phyloP scores from a whole-genome alignment of 2,329 filamentous ascomycete genomes.

The Diaporthe ilicicola region DNA sequence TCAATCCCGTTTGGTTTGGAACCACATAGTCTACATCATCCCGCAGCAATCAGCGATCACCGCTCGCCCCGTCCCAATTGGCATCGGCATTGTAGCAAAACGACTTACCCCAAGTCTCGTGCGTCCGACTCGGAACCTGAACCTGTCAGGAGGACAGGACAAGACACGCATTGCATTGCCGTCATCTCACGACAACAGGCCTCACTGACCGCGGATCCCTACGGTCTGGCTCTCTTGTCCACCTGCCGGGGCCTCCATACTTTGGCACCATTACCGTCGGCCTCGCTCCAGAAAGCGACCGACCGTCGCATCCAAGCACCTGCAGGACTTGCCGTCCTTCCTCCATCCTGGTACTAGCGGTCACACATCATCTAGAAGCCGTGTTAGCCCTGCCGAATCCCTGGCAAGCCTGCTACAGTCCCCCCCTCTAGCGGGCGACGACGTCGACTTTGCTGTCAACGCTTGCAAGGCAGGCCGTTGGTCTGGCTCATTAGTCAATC shows the following conservation, averaged over 20 bases:
- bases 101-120: slow-evolving; percentile 18
- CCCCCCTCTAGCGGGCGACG: slow-evolving; percentile 16
- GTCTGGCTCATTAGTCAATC: slow-evolving; percentile 23
- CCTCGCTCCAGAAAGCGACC: slow-evolving; percentile 15
- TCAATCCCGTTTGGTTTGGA: neutral
- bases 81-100: slow-evolving; percentile 12
- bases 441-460: slow-evolving; percentile 23
- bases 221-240: neutral
- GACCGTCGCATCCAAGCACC: slow-evolving; percentile 13
- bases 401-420: slow-evolving; percentile 16
- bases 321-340: slow-evolving; percentile 4
- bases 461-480: slow-evolving; percentile 34
- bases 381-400: slow-evolving; percentile 19
- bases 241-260: slow-evolving; percentile 10
- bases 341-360: slow-evolving; percentile 29
- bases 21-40: neutral
- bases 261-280: slow-evolving; percentile 27
- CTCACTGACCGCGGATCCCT: slow-evolving; percentile 24
- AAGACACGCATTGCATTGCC: slow-evolving; percentile 29
- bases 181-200: slow-evolving; percentile 27
- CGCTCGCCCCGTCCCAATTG: slow-evolving; percentile 4
- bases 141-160: slow-evolving; percentile 29
- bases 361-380: slow-evolving; percentile 27
- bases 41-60: neutral
- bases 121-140: slow-evolving; percentile 15